These are phyloP conservation scores for Hyaloscypha bicolor DNA, from an alignment of 495 filamentous ascomycete genomes.

Conservation along the genomic window DNA sequence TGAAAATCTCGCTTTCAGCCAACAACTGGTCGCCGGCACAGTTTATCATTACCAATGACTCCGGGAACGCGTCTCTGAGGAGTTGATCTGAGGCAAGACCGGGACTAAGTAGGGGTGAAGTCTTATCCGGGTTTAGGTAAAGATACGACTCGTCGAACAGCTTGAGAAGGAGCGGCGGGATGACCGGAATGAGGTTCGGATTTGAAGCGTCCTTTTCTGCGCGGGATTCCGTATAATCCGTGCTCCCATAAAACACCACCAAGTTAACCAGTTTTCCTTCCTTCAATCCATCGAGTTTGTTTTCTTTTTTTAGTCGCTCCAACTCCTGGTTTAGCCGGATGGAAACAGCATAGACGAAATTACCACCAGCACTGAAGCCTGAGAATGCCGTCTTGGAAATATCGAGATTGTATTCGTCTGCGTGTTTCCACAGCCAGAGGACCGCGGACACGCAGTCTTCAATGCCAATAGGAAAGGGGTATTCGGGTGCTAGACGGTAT, in stretches of 20 bases:
- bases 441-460: constrained; percentile 65
- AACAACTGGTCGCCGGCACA: constrained; percentile 90
- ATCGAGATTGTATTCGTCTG: constrained; percentile 56
- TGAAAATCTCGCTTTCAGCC: constrained; percentile 69
- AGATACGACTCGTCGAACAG: constrained; percentile 87
- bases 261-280: constrained; percentile 42
- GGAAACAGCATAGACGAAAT: constrained; percentile 76
- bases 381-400: constrained; percentile 65
- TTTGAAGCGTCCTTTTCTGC: constrained; percentile 65
- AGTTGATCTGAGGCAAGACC: constrained; percentile 57
- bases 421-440: constrained; percentile 61
- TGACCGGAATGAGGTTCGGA: constrained; percentile 42
- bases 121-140: constrained; percentile 48
- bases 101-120: constrained; percentile 61
- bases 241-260: constrained; percentile 78
- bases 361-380: constrained; percentile 86
- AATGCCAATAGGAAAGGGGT: constrained; percentile 47
- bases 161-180: constrained; percentile 45
- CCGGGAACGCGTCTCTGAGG: constrained; percentile 54
- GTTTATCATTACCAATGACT: constrained; percentile 66
- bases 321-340: constrained; percentile 56
- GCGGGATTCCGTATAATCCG: constrained; percentile 76
- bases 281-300: not conserved
- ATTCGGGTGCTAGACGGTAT: constrained; percentile 50
- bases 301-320: constrained; percentile 2